phyloP scores from a whole-genome alignment of 1,139 yeast genomes.

The Taphrina wiesneri region DNA sequence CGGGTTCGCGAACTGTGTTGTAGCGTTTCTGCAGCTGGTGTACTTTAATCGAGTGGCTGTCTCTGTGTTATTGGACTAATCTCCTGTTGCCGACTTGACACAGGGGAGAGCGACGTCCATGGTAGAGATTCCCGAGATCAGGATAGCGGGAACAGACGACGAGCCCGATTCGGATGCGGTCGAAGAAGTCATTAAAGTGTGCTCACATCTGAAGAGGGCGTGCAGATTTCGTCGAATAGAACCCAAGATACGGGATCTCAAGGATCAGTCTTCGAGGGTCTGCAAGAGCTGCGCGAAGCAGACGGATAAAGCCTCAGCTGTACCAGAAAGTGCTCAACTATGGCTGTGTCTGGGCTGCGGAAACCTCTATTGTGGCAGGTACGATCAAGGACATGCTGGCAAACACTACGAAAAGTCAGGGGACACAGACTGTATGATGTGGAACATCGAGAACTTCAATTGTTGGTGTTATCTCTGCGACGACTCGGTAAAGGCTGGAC shows the following conservation, averaged over 20 bases:
- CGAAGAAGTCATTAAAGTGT: not conserved
- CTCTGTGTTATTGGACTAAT: too few species aligned
- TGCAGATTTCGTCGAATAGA: constrained; percentile 21
- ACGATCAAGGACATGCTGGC: constrained; percentile 28
- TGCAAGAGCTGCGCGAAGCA: constrained; percentile 28
- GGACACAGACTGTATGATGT: constrained; percentile 26
- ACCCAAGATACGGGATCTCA: constrained; percentile 22
- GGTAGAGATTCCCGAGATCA: constrained; percentile 25
- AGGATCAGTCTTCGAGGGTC: constrained; percentile 3
- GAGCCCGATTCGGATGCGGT: not conserved
- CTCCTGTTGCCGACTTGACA: not conserved
- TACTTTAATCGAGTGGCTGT: too few species aligned
- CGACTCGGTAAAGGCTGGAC: constrained; percentile 5
- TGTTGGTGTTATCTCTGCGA: constrained; percentile 35
- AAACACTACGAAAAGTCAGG: constrained; percentile 24
- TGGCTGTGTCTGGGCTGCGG: constrained; percentile 35
- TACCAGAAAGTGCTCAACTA: constrained; percentile 20
- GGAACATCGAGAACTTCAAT: constrained; percentile 27
- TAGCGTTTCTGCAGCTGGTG: too few species aligned
- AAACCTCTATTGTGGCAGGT: constrained; percentile 30
- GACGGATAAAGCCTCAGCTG: not conserved
- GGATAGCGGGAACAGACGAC: not conserved
- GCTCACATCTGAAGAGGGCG: constrained; percentile 28
- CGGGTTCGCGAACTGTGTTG: too few species aligned
- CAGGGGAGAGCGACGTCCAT: not conserved